phyloP scores from a whole-genome alignment of 768 basidiomycete species.

The Trametopsis cervina region DNA sequence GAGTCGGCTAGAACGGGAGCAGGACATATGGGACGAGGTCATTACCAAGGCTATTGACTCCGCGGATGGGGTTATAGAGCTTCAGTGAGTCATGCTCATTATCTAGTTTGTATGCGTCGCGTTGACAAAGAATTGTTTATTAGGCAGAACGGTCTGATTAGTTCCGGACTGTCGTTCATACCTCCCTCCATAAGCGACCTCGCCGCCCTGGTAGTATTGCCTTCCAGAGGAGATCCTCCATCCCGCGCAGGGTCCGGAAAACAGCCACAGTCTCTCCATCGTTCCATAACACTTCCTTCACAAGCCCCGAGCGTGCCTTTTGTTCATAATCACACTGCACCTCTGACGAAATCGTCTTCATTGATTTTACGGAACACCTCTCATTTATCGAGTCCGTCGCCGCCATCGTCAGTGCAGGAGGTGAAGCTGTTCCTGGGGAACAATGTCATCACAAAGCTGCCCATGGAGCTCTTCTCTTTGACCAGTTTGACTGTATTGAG shows the following conservation, averaged over 20 bases:
- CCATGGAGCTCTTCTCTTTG: slow-evolving; percentile 49
- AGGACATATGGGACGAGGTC: slow-evolving; percentile 44
- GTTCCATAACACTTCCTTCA: slow-evolving; percentile 17
- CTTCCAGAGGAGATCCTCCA: slow-evolving; percentile 22
- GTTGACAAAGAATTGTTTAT: background rate
- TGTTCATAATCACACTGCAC: slow-evolving; percentile 19
- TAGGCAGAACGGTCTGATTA: slow-evolving; percentile 1
- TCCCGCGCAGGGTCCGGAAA: slow-evolving; percentile 30
- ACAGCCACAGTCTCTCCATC: slow-evolving; percentile 13
- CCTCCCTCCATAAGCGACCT: slow-evolving; percentile 41
- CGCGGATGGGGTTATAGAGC: slow-evolving; percentile 41
- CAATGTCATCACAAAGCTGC: slow-evolving; percentile 49
- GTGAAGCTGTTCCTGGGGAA: slow-evolving; percentile 50
- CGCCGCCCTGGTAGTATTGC: slow-evolving; percentile 36
- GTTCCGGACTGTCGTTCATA: slow-evolving; percentile 31
- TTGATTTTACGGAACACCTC: background rate
- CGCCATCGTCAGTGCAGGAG: slow-evolving; percentile 31
- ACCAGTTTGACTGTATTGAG: slow-evolving; percentile 54
- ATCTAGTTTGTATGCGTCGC: background rate
- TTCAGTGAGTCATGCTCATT: slow-evolving; percentile 37
- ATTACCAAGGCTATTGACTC: slow-evolving; percentile 38
- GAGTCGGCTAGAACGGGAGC: slow-evolving; percentile 18
- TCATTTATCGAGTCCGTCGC: slow-evolving; percentile 1
- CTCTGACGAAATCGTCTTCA: slow-evolving; percentile 17
- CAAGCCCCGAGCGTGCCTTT: slow-evolving; percentile 11